phyloP scores from a whole-genome alignment of 306 rosid species.

The Vigna angularis region DNA sequence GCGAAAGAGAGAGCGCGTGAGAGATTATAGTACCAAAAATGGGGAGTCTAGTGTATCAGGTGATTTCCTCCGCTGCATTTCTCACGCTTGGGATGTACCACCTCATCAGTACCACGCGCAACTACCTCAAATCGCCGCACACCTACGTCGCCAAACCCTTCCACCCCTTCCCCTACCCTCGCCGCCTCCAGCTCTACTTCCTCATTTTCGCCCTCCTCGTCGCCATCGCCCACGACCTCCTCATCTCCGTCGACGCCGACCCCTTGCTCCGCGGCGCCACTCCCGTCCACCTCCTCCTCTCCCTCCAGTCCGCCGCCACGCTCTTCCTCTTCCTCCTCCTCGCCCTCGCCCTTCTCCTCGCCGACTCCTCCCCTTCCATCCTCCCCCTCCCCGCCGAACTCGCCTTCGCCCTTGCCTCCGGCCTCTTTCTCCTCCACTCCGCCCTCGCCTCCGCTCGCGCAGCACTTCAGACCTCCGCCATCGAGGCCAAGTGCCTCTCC shows the following conservation, averaged over 20 bases:
- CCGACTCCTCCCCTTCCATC: conserved; percentile 58
- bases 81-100: conserved; percentile 73
- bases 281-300: conserved; percentile 78
- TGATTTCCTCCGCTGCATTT: conserved; percentile 59
- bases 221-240: conserved; percentile 62
- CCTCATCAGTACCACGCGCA: conserved; percentile 57
- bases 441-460: conserved; percentile 60
- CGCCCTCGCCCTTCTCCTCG: conserved; percentile 63
- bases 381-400: conserved; percentile 75
- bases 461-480: conserved; percentile 70
- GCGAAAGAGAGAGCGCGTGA: neutral
- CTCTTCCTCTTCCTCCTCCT: conserved; percentile 74
- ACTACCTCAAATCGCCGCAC: conserved; percentile 71
- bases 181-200: conserved; percentile 66
- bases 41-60: conserved; percentile 63
- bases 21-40: neutral
- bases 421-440: conserved; percentile 71
- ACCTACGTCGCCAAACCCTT: conserved; percentile 78
- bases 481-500: conserved; percentile 82
- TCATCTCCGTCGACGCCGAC: conserved; percentile 67
- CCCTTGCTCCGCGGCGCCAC: conserved; percentile 81
- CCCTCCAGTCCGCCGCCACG: conserved; percentile 79
- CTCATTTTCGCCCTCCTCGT: conserved; percentile 54
- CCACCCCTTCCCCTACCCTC: conserved; percentile 75
- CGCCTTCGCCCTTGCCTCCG: conserved; percentile 68